Base-by-base conservation (phyloP, 768 basidiomycete genomes). In the Pilatotrama ljubarskyi region DNA sequence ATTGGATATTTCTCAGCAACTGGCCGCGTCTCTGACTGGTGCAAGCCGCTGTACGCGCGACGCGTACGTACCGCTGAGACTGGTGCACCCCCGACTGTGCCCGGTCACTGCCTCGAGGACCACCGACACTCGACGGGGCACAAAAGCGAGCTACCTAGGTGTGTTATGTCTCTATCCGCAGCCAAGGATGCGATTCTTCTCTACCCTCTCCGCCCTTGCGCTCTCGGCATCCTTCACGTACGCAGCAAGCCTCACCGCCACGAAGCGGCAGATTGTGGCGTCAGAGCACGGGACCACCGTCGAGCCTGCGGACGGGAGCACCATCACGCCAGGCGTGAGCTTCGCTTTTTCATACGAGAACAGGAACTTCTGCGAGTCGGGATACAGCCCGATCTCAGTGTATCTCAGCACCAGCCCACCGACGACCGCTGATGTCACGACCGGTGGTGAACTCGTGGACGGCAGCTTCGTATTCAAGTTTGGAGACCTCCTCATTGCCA, bases 271-370 rank as follows among this genome's bases (percentile, higher is more conserved):
- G 47, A 44, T 38, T 38, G 55, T 66, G 25, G 55, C 44, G 8
- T 29, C 53, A 51, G 6, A 46, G 11, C 63, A 67, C 18, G 66
- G 66, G 6, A 60, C 58, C 4, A 63, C 64, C 35, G 37, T 38
- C n/a, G 46, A 26, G 2, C 66, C 66, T 24, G 22, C 36, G 7
- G 38, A 40, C 26, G 53, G 58, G 17, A 53, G 51, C 42, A 38
- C 53, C 10, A 61, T 67, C 51, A 50, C 47, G 3, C 43, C 66
- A 0, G 63, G 55, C 10, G 48, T 51, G 11, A 48, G 40, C 26
- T 63, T 67, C 61, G 46, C 58, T n/a, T 67, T 67, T 56, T 6
- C 29, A 6, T 67, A 64, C 59, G 46, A 54, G 20, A 41, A 62
- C 25, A 43, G 15, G n/a, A 63, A 67, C 53, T 49, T 40, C n/a